Percentiles rank a stretch among this genome's conserved stretches.
Conservation (phyloP, 176 grass and related monocot genomes). For the Dendrocalamus sinicus region DNA sequence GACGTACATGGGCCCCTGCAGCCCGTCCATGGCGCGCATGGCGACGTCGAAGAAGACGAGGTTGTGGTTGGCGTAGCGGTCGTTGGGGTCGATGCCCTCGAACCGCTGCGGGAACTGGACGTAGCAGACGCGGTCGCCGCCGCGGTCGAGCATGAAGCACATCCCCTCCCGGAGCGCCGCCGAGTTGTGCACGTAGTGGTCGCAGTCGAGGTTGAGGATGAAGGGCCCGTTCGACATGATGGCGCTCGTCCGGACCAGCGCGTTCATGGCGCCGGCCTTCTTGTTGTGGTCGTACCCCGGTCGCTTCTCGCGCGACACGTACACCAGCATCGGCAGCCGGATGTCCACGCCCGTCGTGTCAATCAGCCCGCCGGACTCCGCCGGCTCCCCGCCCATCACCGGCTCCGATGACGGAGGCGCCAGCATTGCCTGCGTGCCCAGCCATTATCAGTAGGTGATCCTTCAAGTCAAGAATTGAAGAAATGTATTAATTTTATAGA, state of each 20-base stretch:
- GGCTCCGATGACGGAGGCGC: conserved; percentile 76
- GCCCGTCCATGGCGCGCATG: conserved; percentile 95
- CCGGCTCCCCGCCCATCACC: conserved; percentile 54
- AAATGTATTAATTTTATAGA: neutral
- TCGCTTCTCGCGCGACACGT: conserved; percentile 83
- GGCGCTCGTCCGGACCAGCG: conserved; percentile 79
- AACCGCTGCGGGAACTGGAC: conserved; percentile 98
- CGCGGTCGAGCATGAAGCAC: conserved; percentile 99
- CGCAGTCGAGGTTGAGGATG: conserved; percentile 93
- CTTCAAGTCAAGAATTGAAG: neutral
- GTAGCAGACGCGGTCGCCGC: conserved; percentile 86
- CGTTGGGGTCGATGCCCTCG: conserved; percentile 85
- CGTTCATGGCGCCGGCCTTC: conserved; percentile 92
- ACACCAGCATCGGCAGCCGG: conserved; percentile 90
- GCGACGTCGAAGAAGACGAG: conserved; percentile 92
- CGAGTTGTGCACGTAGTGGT: conserved; percentile 93
- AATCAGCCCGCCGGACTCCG: conserved; percentile 53
- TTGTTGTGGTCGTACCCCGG: conserved; percentile 96
- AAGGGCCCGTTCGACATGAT: conserved; percentile 98
- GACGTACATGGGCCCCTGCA: conserved; percentile 95
- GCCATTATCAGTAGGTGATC: neutral
- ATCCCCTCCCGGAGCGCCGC: conserved; percentile 77
- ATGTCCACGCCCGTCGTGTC: conserved; percentile 77
- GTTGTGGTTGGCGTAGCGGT: conserved; percentile 96
- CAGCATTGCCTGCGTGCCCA: conserved; percentile 71